Percentiles rank a stretch among this genome's conserved stretches.
phyloP scores from a whole-genome alignment of 768 basidiomycete genomes.

The Mycena maculata region DNA sequence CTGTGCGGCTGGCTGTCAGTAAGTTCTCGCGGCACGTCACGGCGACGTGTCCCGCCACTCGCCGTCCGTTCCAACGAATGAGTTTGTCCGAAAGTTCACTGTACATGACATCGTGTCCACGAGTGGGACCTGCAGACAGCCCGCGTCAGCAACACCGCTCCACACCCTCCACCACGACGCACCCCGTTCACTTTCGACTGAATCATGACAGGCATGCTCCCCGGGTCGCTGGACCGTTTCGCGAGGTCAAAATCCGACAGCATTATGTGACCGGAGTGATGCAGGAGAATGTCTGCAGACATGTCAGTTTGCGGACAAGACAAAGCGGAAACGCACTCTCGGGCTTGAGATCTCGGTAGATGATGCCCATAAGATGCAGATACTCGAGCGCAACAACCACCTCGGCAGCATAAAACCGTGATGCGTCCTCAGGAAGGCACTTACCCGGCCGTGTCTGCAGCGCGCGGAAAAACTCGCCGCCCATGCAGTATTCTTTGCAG shows the following conservation, averaged over 20 bases:
- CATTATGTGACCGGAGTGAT: conserved; percentile 99
- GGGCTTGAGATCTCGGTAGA: conserved; percentile 98
- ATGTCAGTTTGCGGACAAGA: too few relatives aligned
- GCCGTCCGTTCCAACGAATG: conserved; percentile 99
- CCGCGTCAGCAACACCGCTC: too few relatives aligned
- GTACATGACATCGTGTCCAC: conserved; percentile 98
- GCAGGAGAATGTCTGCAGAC: conserved; percentile 89
- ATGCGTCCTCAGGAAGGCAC: conserved; percentile 94
- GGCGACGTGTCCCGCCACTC: too few relatives aligned
- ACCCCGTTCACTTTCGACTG: conserved; percentile 92
- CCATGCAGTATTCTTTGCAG: conserved; percentile 99
- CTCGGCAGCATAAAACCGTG: conserved; percentile 99
- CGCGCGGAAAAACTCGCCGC: conserved; percentile 99
- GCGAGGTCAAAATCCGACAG: conserved; percentile 99
- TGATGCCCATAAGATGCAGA: conserved; percentile 98
- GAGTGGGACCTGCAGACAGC: conserved; percentile 75
- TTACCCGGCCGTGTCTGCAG: conserved; percentile 97
- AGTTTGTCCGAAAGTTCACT: conserved; percentile 97
- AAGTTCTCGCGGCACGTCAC: too few relatives aligned
- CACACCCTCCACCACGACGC: conserved; percentile 47
- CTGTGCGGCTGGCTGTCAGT: conserved; percentile 57
- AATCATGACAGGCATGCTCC: conserved; percentile 87
- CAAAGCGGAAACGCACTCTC: conserved; percentile 85
- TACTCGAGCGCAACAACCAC: conserved; percentile 98
- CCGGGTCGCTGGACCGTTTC: conserved; percentile 91